A percentile compares a stretch with the other conserved stretches of the same genome.
Conservation (phyloP, 1,284 basidiomycete genomes). For the Naganishia cerealis region DNA sequence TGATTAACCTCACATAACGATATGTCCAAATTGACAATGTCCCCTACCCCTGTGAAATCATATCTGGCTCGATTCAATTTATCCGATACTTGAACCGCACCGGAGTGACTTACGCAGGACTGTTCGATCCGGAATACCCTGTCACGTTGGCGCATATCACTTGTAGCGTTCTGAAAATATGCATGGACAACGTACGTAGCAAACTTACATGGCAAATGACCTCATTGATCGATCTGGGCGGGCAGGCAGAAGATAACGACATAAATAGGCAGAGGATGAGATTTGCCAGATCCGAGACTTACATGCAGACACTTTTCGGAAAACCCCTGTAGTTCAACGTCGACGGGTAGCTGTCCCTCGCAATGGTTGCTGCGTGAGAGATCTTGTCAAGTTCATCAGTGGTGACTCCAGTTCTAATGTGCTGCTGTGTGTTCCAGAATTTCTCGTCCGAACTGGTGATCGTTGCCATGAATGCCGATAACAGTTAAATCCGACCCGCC, state of each 20-base stretch:
- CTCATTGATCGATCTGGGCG: constrained; percentile 80
- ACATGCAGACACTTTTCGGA: constrained; percentile 96
- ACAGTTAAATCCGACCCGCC: background rate
- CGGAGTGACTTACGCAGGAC: constrained; percentile 57
- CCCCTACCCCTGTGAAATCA: constrained; percentile 65
- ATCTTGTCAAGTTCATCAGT: constrained; percentile 93
- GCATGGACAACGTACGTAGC: constrained; percentile 17
- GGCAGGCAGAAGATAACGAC: constrained; percentile 12
- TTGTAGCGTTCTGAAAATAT: constrained; percentile 12
- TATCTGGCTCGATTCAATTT: background rate
- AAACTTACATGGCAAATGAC: constrained; percentile 77
- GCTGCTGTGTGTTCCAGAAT: constrained; percentile 87
- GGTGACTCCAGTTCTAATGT: constrained; percentile 80
- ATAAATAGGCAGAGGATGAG: constrained; percentile 6
- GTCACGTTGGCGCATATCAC: background rate
- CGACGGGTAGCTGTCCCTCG: constrained; percentile 88
- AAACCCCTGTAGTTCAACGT: constrained; percentile 89
- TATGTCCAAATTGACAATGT: constrained; percentile 85
- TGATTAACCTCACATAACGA: constrained; percentile 53
- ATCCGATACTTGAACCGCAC: background rate
- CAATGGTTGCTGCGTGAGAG: constrained; percentile 89
- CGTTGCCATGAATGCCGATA: background rate
- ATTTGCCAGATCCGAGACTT: constrained; percentile 50
- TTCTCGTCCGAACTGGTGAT: constrained; percentile 76
- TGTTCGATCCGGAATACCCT: constrained; percentile 84